Evolutionary conservation across 371 early-diverging fungal species (phyloP), one percentile per base, ranked within the genome.

Genomic region (Phascolomyces articulosus): DNA sequence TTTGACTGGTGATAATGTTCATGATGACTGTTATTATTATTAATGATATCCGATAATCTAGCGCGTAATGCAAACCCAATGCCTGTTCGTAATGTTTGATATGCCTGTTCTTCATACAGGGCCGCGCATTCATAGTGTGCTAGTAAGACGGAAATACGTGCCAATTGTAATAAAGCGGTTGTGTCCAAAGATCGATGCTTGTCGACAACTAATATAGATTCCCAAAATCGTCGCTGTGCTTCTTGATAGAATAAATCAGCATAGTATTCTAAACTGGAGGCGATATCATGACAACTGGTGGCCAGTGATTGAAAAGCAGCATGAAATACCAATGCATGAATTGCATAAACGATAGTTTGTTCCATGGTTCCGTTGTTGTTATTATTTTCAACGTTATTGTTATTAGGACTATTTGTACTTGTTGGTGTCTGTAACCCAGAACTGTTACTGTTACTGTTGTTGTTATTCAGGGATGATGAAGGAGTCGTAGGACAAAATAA

Each of bases 111-210:
- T 60, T 75, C 70, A 21, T 62, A 47, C 15, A 75, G 62, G 4
- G 71, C 70, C 24, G 66, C 60, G 23, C 78, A 76, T 40, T 76
- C 73, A 48, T 74, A 81, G 48, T 81, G 81, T 13, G 73, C 55
- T 7, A 81, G 65, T 3, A 81, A 49, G 10, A 81, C 62, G 18
- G 81, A 56, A 0, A 72, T 64, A 10, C 70, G 71, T 1, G 66
- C 28, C 0, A 81, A 20, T 4, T 62, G 18, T 24, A 68, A 27
- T 18, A 53, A 23, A 15, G 58, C 29, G 7, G 24, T 20, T 4
- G 13, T 28, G 31, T 66, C 59, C 18, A 58, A 41, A 9, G 54
- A 49, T 8, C 21, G 56, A 28, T 59, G 29, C 11, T 62, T 55
- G 8, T 59, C 59, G 9, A 53, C 31, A 18, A 70, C 65, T 55